Evolutionary conservation across 805 yeast species (phyloP), one percentile per base, ranked within the genome.

Genomic region (Ogataea pilisensis): DNA sequence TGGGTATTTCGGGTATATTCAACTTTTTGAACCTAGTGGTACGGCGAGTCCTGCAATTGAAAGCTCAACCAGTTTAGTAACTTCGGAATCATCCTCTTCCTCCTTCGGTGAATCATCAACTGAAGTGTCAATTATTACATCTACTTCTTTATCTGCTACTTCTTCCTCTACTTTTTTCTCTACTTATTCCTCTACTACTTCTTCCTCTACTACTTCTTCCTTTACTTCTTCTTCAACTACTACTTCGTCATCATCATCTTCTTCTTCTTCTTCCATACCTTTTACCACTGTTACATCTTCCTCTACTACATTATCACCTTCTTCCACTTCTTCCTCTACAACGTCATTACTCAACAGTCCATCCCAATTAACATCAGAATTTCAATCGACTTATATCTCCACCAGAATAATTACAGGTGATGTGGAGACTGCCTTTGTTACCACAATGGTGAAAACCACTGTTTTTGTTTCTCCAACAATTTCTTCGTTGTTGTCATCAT

Each of bases 1-100:
- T 8, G 54, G 49, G 8, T 47, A 43, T 8, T 59, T 37, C 32
- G 62, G 62, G 2, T 59, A 59, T 36, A 50, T 59, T 34, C 9
- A 18, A 8, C 35, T 44, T 31, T 37, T 17, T 34, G 37, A 30
- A 14, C 29, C 14, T 14, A 27, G 29, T 22, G 26, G 16, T 42
- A 20, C 38, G 7, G 22, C 34, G 3, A 29, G 40, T 31, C 21
- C 22, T 5, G 19, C 26, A 8, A 18, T 9, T n/a, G 36, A 24
- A 8, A 8, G 29, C 14, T 27, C 29, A n/a, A n/a, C n/a, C n/a
- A n/a, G n/a, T 27, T 27, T 14, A 13, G 13, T 14, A 9, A 9
- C 29, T 27, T 9, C 13, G 9, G 29, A 27, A 13, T 24, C 9
- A 11, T 24, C 26, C 26, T 8, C 26, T 24, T 24, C 26, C 9